These are phyloP conservation scores for Zymoseptoria brevis DNA, from an alignment of 2,329 filamentous ascomycete species.

Conservation along the genomic window DNA sequence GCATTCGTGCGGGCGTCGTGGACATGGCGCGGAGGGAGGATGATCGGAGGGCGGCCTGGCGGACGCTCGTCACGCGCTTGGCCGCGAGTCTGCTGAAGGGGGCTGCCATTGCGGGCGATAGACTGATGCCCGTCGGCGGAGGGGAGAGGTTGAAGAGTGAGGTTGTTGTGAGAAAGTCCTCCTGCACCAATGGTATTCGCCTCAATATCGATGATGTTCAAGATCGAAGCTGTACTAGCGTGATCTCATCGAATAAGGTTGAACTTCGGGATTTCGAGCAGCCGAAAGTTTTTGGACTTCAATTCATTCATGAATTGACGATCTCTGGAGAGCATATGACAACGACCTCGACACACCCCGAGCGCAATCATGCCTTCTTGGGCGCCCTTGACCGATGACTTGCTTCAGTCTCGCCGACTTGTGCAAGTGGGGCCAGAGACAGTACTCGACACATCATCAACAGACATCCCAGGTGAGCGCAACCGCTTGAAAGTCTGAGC, in stretches of 20 bases:
- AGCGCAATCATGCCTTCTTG: conserved; percentile 23
- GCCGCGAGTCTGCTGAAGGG: conserved; percentile 65
- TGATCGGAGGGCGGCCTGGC: conserved; percentile 30
- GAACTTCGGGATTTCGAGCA: too few relatives aligned
- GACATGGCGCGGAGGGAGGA: conserved; percentile 54
- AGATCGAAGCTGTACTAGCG: neutral
- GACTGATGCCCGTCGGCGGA: conserved; percentile 7
- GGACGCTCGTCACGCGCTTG: conserved; percentile 49
- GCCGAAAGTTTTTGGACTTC: neutral
- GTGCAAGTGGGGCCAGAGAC: conserved; percentile 85
- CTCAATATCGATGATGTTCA: conserved; percentile 2
- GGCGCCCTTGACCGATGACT: conserved; percentile 41
- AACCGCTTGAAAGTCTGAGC: neutral
- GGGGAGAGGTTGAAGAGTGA: conserved; percentile 1
- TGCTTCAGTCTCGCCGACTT: conserved; percentile 63
- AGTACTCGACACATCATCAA: conserved; percentile 79
- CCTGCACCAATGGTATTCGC: neutral
- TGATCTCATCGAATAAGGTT: too few relatives aligned
- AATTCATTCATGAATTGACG: neutral
- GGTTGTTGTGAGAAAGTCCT: neutral
- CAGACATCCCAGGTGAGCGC: conserved; percentile 61
- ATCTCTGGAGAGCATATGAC: neutral
- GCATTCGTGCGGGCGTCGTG: conserved; percentile 53
- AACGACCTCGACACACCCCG: conserved; percentile 1
- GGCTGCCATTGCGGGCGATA: conserved; percentile 53